Evolutionary conservation across 768 basidiomycete species (phyloP), one percentile per base, ranked within the genome.

Genomic region (Lactarius tabidus): DNA sequence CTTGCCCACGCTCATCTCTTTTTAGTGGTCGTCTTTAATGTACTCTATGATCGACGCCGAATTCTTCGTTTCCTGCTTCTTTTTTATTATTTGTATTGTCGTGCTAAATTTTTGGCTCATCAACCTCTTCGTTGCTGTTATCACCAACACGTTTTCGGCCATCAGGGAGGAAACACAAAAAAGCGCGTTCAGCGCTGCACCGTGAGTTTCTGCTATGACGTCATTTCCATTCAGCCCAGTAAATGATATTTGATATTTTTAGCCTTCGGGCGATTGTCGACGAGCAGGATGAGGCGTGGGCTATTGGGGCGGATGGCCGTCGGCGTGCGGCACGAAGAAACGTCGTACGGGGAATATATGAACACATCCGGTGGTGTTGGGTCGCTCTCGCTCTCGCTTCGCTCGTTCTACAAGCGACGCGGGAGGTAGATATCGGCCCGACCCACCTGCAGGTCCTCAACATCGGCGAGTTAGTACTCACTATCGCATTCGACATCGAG

Each of bases 121-220:
- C 80, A 94, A 95, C 73, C 76, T 97, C 52, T 90, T 95, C 73
- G 92, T 97, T 62, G 95, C 95, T 20, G 94, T 97, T n/a, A 95
- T 96, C 67, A 93, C 93, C 33, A 90, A 93, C 71, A 91, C 92
- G 0, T 98, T 98, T 74, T 85, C 86, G 20, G 91, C 90, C 18
- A 97, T 97, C 66, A 81, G 93, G 39, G 82, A 85, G 5, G 88
- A 93, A 71, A 97, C 95, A 3, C 85, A 87, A 74, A 90, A 89
- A 73, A 94, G 91, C 74, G 96, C 95, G 0, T 98, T 98, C 74
- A 94, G 93, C 39, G 92, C 92, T 35, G 86, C 83, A 4, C 79
- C 83, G 87, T 88, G 74, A 57, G 86, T 80, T 9, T 53, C 35
- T n/a, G n/a, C 61, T 66, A 18, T 43, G 10, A 38, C 3, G n/a